Evolutionary conservation across 495 filamentous ascomycete species (phyloP).

Genomic region (Aspergillus asperescens): DNA sequence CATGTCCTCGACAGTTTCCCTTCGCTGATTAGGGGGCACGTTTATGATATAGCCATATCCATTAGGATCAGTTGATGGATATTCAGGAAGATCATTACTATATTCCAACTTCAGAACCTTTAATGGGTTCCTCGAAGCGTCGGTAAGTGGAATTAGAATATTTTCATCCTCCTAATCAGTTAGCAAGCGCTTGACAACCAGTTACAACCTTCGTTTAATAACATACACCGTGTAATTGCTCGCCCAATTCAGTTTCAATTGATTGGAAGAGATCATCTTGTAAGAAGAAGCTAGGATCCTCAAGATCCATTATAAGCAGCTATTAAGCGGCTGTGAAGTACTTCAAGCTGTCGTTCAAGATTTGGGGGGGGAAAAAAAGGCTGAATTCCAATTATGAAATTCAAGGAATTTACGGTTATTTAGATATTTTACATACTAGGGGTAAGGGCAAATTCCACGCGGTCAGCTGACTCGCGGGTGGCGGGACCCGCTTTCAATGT

Average conservation of each 20-base stretch:
- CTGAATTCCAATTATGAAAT: neutral
- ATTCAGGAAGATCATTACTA: slow-evolving; percentile 16
- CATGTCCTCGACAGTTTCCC: neutral
- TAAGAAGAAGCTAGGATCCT: neutral
- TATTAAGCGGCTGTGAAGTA: slow-evolving; percentile 1
- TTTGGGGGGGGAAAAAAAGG: neutral
- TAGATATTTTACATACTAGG: slow-evolving; percentile 10
- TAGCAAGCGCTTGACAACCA: neutral
- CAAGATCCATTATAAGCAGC: slow-evolving; percentile 2
- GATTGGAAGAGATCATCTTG: neutral
- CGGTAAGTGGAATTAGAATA: neutral
- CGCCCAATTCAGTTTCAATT: neutral
- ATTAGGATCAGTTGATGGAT: slow-evolving; percentile 2
- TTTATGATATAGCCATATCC: slow-evolving; percentile 12
- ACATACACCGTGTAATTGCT: neutral
- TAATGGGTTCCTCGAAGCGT: neutral
- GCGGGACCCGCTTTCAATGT: slow-evolving; percentile 9
- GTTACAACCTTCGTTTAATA: neutral
- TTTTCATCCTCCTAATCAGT: neutral
- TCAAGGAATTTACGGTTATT: slow-evolving; percentile 9
- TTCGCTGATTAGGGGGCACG: neutral
- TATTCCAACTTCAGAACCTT: neutral
- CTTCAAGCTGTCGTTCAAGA: neutral
- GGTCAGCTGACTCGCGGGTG: slow-evolving; percentile 5
- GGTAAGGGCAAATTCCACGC: slow-evolving; percentile 8